These are phyloP conservation scores for Ocimum tenuiflorum DNA, from an alignment of 257 asterid genomes.

Conservation along the genomic window DNA sequence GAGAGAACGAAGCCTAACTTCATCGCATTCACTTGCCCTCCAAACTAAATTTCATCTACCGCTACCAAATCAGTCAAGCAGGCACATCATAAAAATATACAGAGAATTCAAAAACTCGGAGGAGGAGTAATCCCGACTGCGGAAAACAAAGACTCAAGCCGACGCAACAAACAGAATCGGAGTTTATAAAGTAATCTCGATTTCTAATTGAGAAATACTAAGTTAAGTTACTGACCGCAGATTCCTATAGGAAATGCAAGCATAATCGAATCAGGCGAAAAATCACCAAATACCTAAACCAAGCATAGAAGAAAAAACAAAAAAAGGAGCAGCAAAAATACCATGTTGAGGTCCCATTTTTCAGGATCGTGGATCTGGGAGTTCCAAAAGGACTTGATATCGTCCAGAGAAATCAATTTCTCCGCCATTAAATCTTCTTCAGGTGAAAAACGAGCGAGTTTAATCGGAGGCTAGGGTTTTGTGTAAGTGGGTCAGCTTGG, in stretches of 20 bases:
- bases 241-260: too few relatives aligned
- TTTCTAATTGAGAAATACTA: neutral
- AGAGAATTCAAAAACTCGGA: neutral
- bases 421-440: constrained; percentile 44
- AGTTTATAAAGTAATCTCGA: neutral
- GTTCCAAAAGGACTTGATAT: constrained; percentile 61
- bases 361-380: constrained; percentile 79
- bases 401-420: constrained; percentile 43
- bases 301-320: neutral
- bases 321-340: constrained; percentile 17
- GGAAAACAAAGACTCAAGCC: neutral
- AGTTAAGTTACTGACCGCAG: neutral
- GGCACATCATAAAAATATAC: neutral
- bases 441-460: neutral
- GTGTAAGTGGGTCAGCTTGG: neutral
- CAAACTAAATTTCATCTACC: neutral
- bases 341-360: constrained; percentile 73
- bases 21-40: neutral
- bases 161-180: neutral
- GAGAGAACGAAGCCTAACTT: neutral
- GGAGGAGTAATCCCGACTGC: neutral
- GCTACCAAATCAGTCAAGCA: neutral
- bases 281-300: neutral
- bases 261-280: neutral
- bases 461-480: constrained; percentile 27